phyloP scores from a whole-genome alignment of 2,329 filamentous ascomycete genomes.

The Metarhizium sp. region DNA sequence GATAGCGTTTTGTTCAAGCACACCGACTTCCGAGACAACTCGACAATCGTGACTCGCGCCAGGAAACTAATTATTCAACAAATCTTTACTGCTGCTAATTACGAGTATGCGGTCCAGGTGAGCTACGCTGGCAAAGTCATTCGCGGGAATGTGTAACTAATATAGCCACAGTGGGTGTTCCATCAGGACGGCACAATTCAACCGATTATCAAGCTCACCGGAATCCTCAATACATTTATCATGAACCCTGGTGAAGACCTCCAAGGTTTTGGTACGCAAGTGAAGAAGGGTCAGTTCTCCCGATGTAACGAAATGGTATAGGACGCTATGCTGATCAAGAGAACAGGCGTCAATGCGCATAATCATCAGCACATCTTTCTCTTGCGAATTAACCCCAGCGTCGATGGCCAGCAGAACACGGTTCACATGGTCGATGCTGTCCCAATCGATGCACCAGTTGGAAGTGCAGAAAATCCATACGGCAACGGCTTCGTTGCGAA shows the following conservation, averaged over 20 bases:
- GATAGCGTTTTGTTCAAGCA: slow-evolving; percentile 65
- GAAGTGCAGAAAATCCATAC: slow-evolving; percentile 36
- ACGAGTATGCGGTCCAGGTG: slow-evolving; percentile 40
- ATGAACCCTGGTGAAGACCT: no score
- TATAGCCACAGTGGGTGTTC: no score
- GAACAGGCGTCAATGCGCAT: slow-evolving; percentile 52
- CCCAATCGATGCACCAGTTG: slow-evolving; percentile 26
- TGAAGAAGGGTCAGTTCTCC: no score
- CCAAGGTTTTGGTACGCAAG: no score
- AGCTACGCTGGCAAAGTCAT: no score
- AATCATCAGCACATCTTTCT: slow-evolving; percentile 65
- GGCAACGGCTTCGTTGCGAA: slow-evolving; percentile 51
- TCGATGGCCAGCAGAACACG: slow-evolving; percentile 43
- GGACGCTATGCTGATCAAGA: no score
- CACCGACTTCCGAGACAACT: slow-evolving; percentile 53
- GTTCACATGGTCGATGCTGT: slow-evolving; percentile 16
- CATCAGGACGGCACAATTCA: no score
- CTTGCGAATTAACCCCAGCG: slow-evolving; percentile 53
- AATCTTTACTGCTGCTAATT: slow-evolving; percentile 61
- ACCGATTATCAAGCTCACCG: no score
- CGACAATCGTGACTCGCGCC: slow-evolving; percentile 49
- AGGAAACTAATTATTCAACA: slow-evolving; percentile 58
- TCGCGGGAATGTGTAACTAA: no score
- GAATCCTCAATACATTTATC: no score
- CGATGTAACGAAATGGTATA: no score